A percentile compares a stretch with the other conserved stretches of the same genome.
Conservation (phyloP, 164 flowering plant genomes). For the Berberis thunbergii region DNA sequence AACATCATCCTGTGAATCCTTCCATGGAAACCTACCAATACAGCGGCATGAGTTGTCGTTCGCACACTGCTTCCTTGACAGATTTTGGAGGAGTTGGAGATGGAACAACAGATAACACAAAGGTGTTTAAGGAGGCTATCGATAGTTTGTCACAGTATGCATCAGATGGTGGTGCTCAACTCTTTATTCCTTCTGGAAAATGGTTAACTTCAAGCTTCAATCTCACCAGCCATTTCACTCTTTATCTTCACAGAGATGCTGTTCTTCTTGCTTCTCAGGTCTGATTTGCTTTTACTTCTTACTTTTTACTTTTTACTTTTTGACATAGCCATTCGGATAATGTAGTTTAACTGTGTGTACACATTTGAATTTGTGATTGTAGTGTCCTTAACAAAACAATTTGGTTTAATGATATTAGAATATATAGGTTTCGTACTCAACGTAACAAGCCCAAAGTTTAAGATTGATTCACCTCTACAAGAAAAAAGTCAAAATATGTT, state of each 20-base stretch:
- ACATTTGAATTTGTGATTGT: too few relatives aligned
- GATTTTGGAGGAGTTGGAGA: constrained; percentile 6
- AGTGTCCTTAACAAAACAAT: too few relatives aligned
- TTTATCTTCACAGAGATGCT: constrained; percentile 82
- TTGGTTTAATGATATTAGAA: too few relatives aligned
- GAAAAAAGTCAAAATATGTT: too few relatives aligned
- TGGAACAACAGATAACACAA: background rate
- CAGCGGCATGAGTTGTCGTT: background rate
- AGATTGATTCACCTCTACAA: too few relatives aligned
- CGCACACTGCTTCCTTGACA: background rate
- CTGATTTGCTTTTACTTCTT: background rate
- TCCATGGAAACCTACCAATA: background rate
- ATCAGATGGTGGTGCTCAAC: constrained; percentile 63
- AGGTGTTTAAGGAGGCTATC: background rate
- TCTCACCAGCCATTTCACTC: constrained; percentile 95
- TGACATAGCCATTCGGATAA: background rate
- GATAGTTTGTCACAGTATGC: background rate
- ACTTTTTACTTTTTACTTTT: background rate
- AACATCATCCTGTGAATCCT: too few relatives aligned
- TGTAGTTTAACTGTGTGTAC: background rate
- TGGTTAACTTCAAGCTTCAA: constrained; percentile 95
- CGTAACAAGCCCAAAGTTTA: too few relatives aligned
- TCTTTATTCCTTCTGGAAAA: constrained; percentile 75
- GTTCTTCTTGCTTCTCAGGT: constrained; percentile 82
- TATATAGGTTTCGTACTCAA: too few relatives aligned